A percentile compares a stretch with the other conserved stretches of the same genome.
These are phyloP conservation scores for Brassica rapa DNA, from an alignment of 345 rosid species.

Conservation along the genomic window DNA sequence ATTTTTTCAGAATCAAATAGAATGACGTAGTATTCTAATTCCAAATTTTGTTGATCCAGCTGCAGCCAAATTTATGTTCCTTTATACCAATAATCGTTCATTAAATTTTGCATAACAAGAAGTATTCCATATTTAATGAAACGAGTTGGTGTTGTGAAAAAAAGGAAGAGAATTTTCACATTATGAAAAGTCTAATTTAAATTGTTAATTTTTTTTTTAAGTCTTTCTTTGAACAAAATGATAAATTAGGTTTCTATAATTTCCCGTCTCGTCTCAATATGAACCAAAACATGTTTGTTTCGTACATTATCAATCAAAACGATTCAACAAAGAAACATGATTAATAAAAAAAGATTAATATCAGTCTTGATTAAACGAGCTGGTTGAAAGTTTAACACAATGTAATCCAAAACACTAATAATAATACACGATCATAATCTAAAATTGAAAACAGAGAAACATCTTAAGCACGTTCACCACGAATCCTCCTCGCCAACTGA, in stretches of 20 bases:
- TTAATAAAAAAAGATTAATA: background rate
- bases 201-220: background rate
- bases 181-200: background rate
- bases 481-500: slow-evolving; percentile 69
- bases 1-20: too few species aligned
- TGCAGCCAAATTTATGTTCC: too few species aligned
- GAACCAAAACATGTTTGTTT: too few species aligned
- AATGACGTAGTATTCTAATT: too few species aligned
- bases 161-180: too few species aligned
- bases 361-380: background rate
- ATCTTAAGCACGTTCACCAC: slow-evolving; percentile 72
- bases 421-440: background rate
- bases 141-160: background rate
- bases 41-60: too few species aligned
- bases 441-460: background rate
- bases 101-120: too few species aligned
- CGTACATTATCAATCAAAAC: background rate
- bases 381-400: background rate
- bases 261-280: too few species aligned
- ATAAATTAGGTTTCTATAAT: too few species aligned
- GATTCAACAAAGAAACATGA: background rate
- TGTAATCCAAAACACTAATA: background rate
- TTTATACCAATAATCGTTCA: too few species aligned
- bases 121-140: background rate
- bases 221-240: too few species aligned